Percentiles rank a stretch among this genome's conserved stretches.
These are phyloP conservation scores for Emergomyces africanus DNA, from an alignment of 2,329 filamentous ascomycete genomes.

Conservation along the genomic window DNA sequence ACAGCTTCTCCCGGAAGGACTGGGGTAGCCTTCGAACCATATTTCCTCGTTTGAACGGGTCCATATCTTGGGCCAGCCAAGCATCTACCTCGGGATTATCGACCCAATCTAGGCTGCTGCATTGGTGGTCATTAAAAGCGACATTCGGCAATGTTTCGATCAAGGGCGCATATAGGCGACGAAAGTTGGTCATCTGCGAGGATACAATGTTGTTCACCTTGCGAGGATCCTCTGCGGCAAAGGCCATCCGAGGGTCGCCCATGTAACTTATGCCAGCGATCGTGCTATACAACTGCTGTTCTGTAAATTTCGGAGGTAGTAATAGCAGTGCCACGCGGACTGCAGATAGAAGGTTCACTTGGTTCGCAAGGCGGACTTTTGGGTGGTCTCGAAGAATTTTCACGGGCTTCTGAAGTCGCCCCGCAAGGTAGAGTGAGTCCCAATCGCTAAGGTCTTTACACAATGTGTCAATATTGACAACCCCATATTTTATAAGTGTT, in stretches of 20 bases:
- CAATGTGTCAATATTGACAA: constrained; percentile 85
- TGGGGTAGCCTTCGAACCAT: constrained; percentile 90
- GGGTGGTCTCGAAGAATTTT: constrained; percentile 95
- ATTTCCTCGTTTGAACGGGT: constrained; percentile 77
- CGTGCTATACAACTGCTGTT: constrained; percentile 75
- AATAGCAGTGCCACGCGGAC: constrained; percentile 80
- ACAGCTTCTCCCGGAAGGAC: constrained; percentile 75
- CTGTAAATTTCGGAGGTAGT: constrained; percentile 70
- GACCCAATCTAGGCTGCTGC: constrained; percentile 48
- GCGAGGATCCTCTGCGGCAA: constrained; percentile 78
- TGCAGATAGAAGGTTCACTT: constrained; percentile 87
- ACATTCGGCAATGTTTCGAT: constrained; percentile 86
- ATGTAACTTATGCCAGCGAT: constrained; percentile 90
- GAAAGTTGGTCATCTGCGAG: constrained; percentile 83
- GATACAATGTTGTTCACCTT: constrained; percentile 93
- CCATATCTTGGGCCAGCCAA: constrained; percentile 76
- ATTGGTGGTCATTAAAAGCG: constrained; percentile 54
- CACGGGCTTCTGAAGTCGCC: constrained; percentile 89
- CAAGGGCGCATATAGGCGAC: constrained; percentile 77
- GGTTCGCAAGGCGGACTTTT: constrained; percentile 82
- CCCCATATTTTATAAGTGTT: constrained; percentile 93
- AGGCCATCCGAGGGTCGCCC: constrained; percentile 88
- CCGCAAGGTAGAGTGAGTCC: constrained; percentile 93
- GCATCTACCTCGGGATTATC: constrained; percentile 52
- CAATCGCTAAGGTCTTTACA: constrained; percentile 77